Percentiles rank a stretch among this genome's conserved stretches.
phyloP scores from a whole-genome alignment of 306 rosid species.

The Prunus salicina region DNA sequence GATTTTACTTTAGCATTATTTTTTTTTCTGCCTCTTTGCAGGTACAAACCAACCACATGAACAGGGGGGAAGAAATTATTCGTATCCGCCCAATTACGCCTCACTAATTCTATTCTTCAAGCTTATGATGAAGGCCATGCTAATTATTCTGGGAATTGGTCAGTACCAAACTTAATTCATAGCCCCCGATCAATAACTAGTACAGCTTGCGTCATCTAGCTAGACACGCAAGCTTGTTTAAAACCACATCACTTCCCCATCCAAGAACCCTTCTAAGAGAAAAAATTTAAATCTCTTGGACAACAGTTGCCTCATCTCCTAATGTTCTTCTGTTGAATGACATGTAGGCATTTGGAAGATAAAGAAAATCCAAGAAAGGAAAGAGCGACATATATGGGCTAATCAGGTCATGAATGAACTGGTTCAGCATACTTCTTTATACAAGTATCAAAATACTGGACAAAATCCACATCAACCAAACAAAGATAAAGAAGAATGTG shows the following conservation, averaged over 20 bases:
- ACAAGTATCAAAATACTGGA: conserved; percentile 25
- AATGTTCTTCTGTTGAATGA: neutral
- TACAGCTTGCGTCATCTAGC: too few relatives aligned
- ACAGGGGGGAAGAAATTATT: neutral
- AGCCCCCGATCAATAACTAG: neutral
- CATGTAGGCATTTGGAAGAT: conserved; percentile 24
- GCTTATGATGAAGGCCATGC: conserved; percentile 19
- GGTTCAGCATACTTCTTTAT: conserved; percentile 8
- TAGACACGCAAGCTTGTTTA: too few relatives aligned
- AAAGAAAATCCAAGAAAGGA: conserved; percentile 21
- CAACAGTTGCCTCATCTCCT: too few relatives aligned
- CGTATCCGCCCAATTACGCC: conserved; percentile 16
- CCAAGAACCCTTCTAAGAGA: too few relatives aligned
- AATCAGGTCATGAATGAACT: conserved; percentile 20
- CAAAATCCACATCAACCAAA: neutral
- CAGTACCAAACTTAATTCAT: neutral
- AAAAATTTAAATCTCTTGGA: too few relatives aligned
- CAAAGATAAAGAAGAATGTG: neutral
- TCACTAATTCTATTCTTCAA: conserved; percentile 15
- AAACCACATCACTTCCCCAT: too few relatives aligned
- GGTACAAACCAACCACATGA: neutral
- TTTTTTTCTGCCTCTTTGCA: neutral
- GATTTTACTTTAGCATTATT: too few relatives aligned
- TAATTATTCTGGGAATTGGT: conserved; percentile 30
- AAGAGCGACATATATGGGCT: conserved; percentile 22